Base-by-base conservation (phyloP, 78 protist genomes). In the Dictyostelium firmibasis region DNA sequence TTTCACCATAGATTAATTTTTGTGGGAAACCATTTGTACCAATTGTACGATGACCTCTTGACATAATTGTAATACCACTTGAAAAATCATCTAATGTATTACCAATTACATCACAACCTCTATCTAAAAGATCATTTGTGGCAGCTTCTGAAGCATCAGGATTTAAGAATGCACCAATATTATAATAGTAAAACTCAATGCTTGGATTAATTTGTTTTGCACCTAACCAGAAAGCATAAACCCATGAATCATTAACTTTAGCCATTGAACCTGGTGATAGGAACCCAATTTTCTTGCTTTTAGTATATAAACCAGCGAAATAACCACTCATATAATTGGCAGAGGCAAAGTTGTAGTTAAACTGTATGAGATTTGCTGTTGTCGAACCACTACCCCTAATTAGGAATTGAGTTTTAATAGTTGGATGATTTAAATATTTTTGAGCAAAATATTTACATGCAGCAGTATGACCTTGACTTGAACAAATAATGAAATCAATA, bases 1-100 rank as follows among this genome's bases (percentile, higher is more conserved):
- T 57, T 9, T 78, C 86, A 81, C 94, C 94, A 67, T 75, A 81
- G 5, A 89, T 35, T 50, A n/a, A 33, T 3, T 36, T 5, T 31
- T 64, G 79, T 33, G 82, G 76, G 38, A 60, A 89, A 8, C 94
- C 94, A 47, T 89, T 89, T 0, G 94, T 89, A 27, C 94, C 94
- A 14, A 89, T 43, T 3, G 81, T 86, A 4, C 57, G 11, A 1
- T 14, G 1, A 25, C 87, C 94, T 27, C 25, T 31, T 2, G 72
- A 25, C 25, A 89, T 64, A 4, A 69, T 16, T 2, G 31, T 43
- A 2, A 50, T 41, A 25, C 36, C 60, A 7, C 82, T 79, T 3
- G 87, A 36, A 53, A 81, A 79, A 69, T 89, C 94, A 47, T 89
- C 79, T 7, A 44, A 27, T 79, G 84, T 79, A 16, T 79, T 79